phyloP scores from a whole-genome alignment of 179 eudicot genomes.

The Beta macrorhiza region DNA sequence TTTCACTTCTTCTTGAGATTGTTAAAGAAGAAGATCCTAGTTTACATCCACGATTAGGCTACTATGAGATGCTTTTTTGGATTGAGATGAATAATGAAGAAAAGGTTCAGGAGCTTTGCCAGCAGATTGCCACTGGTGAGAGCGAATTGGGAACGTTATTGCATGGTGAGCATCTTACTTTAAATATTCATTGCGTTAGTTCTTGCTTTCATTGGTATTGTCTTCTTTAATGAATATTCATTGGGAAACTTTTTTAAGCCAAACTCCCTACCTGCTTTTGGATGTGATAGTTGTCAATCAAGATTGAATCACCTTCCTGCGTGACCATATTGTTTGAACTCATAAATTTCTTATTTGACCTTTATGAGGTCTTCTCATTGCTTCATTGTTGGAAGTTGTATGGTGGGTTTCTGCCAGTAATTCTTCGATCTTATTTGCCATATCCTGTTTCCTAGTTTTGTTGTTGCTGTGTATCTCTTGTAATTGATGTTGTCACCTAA shows the following conservation, averaged over 20 bases:
- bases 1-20: slow-evolving; percentile 48
- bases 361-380: neutral
- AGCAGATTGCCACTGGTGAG: slow-evolving; percentile 36
- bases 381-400: neutral
- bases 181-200: neutral
- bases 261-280: slow-evolving; percentile 4
- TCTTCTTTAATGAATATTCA: neutral
- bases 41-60: slow-evolving; percentile 64
- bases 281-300: neutral
- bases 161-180: slow-evolving; percentile 46
- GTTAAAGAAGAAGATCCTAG: slow-evolving; percentile 55
- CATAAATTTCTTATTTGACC: neutral
- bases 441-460: neutral
- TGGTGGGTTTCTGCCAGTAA: neutral
- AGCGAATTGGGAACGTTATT: slow-evolving; percentile 38
- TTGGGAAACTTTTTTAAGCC: neutral
- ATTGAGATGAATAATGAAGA: slow-evolving; percentile 60
- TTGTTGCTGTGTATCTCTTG: neutral
- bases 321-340: neutral
- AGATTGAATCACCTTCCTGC: neutral
- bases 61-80: slow-evolving; percentile 88
- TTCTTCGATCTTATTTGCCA: neutral
- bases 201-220: neutral
- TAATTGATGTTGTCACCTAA: neutral
- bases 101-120: slow-evolving; percentile 60